Conservation (phyloP, 257 asterid genomes). For the Penstemon eatonii region DNA sequence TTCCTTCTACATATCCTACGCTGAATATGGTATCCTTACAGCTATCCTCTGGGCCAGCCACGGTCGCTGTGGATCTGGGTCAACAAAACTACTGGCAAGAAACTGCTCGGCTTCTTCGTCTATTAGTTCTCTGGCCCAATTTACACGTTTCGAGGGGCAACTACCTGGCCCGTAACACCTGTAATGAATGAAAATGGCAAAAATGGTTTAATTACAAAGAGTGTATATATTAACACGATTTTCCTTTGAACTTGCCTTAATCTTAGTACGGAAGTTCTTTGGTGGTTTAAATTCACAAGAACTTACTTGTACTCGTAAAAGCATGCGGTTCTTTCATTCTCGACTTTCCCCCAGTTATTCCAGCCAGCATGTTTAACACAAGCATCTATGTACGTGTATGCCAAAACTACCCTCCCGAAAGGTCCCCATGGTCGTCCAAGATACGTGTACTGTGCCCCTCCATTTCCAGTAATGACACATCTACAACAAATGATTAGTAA, state of each 20-base stretch:
- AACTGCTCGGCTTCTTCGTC: conserved; percentile 88
- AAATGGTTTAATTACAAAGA: background rate
- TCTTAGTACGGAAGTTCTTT: background rate
- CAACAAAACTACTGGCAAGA: conserved; percentile 64
- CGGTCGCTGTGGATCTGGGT: conserved; percentile 69
- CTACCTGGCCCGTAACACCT: conserved; percentile 94
- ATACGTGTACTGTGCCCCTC: conserved; percentile 54
- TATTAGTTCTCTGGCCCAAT: conserved; percentile 82
- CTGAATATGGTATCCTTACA: conserved; percentile 68
- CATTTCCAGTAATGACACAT: conserved; percentile 88
- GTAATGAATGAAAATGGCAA: conserved; percentile 23
- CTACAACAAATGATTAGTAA: conserved; percentile 41
- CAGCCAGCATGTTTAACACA: conserved; percentile 81
- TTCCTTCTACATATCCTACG: conserved; percentile 32
- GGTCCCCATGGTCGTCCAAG: conserved; percentile 99
- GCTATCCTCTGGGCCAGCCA: conserved; percentile 85
- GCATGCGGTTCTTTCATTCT: conserved; percentile 95
- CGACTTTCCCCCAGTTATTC: conserved; percentile 91
- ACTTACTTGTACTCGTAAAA: conserved; percentile 89
- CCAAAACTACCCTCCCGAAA: conserved; percentile 89
- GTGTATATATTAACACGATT: background rate
- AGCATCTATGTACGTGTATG: conserved; percentile 70
- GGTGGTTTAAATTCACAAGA: background rate
- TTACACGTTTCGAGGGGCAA: conserved; percentile 71
- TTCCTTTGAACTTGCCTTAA: background rate